phyloP scores from a whole-genome alignment of 129 eudicot genomes.

The Pseudognaphalium luteoalbum region DNA sequence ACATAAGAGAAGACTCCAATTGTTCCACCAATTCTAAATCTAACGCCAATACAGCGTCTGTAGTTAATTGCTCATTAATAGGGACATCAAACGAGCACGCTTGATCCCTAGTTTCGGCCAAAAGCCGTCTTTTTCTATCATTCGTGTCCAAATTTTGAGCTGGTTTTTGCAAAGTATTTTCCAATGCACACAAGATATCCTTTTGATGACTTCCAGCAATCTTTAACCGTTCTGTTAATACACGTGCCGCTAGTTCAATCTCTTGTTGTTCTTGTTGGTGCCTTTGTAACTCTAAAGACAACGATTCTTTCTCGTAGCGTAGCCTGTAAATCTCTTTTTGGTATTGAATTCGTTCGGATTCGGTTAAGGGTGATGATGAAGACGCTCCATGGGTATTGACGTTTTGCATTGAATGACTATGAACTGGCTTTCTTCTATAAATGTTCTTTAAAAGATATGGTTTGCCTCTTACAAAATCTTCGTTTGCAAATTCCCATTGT shows the following conservation, averaged over 20 bases:
- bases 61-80: slow-evolving; percentile 32
- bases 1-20: slow-evolving; percentile 49
- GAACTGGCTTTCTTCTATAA: slow-evolving; percentile 72
- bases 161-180: slow-evolving; percentile 41
- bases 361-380: slow-evolving; percentile 48
- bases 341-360: slow-evolving; percentile 54
- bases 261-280: slow-evolving; percentile 49
- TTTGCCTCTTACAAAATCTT: slow-evolving; percentile 70
- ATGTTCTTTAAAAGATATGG: slow-evolving; percentile 74
- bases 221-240: slow-evolving; percentile 49
- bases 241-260: slow-evolving; percentile 42
- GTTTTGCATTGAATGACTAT: slow-evolving; percentile 62
- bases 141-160: slow-evolving; percentile 46
- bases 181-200: slow-evolving; percentile 40
- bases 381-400: slow-evolving; percentile 41
- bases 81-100: slow-evolving; percentile 28
- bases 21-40: slow-evolving; percentile 45
- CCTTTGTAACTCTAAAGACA: slow-evolving; percentile 47
- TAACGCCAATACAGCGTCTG: slow-evolving; percentile 38
- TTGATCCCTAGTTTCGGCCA: slow-evolving; percentile 42
- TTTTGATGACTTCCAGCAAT: slow-evolving; percentile 43
- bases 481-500: slow-evolving; percentile 91
- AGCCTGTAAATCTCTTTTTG: slow-evolving; percentile 62
- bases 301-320: slow-evolving; percentile 45
- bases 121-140: slow-evolving; percentile 69